These are phyloP conservation scores for Quercus parvula DNA, from an alignment of 306 rosid genomes.

Conservation along the genomic window DNA sequence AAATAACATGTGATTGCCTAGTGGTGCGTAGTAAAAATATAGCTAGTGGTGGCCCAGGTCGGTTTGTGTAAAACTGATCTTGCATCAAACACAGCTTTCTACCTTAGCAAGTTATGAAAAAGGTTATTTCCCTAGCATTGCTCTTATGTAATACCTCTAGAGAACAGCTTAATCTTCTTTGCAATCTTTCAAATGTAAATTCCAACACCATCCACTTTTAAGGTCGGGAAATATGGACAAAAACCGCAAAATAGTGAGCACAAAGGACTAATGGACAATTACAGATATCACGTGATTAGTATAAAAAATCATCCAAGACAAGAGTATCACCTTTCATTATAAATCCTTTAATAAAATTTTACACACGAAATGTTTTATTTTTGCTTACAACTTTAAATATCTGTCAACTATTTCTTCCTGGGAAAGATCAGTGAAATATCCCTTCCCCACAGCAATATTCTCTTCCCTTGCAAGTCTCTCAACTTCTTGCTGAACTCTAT, in stretches of 20 bases:
- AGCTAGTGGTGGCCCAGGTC: too few species aligned
- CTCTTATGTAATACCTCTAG: neutral
- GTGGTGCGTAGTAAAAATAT: too few species aligned
- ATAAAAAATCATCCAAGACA: neutral
- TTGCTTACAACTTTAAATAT: conserved; percentile 34
- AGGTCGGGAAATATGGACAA: too few species aligned
- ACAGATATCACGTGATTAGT: conserved; percentile 6
- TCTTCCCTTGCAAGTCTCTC: conserved; percentile 66
- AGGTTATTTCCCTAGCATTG: too few species aligned
- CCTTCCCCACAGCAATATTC: conserved; percentile 58
- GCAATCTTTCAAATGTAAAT: too few species aligned
- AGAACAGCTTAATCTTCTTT: too few species aligned
- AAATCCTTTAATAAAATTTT: neutral
- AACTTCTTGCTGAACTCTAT: conserved; percentile 46
- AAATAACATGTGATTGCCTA: too few species aligned
- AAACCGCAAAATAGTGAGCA: neutral
- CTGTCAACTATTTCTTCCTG: conserved; percentile 60
- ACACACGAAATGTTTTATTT: conserved; percentile 5
- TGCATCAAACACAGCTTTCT: too few species aligned
- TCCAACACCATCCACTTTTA: too few species aligned
- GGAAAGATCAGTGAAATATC: conserved; percentile 77
- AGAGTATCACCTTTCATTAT: neutral
- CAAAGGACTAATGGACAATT: neutral
- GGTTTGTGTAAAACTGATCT: too few species aligned
- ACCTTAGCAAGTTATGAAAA: too few species aligned